Base-by-base conservation (phyloP, 192 early-diverging fungal genomes). In the Allomyces macrogynus region DNA sequence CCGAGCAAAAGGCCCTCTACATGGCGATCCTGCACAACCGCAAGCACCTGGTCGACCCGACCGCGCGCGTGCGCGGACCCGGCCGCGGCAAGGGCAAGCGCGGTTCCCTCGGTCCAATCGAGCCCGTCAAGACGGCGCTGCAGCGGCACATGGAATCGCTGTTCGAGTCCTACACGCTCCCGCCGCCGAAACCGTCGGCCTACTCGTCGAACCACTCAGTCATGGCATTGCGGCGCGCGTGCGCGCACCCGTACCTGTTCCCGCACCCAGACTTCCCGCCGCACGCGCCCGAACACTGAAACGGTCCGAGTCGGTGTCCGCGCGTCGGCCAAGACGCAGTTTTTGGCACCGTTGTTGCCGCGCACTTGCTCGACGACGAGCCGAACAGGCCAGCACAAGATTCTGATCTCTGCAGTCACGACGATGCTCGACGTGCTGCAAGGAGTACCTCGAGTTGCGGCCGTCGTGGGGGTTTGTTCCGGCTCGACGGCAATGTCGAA, bases 221-320 rank as follows among this genome's bases (percentile, higher is more conserved):
- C 44, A 89, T 96, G 87, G 93, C 96, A 70, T 76, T 95, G 42
- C 88, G 93, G 63, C 96, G 96, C 70, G 80, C 89, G 61, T 98
- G 95, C 77, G 92, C 95, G 71, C 95, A 98, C 72, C 93, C 95
- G 11, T 98, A 89, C 67, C 73, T 96, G 14, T 94, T 95, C 69
- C 49, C 49, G 49, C 49, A 57, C 49, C 49, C 49, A 10, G 83
- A 89, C 61, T 85, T 89, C 73, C 86, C 85, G 1, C 67, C 82
- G 57, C 76, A 72, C 24, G 86, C 89, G 68, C 78, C 82, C 2
- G 67, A 69, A 7, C 84, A 86, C 1, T 73, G 22, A 67, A 80
- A 65, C 27, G 81, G 1, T 74, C 72, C 0, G 72, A 75, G 23
- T 79, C 82, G 26, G 69, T 90, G 81, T 93, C 23, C 74, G 77